These are phyloP conservation scores for Xylaria sp. DNA, from an alignment of 2,329 filamentous ascomycete genomes.

Conservation along the genomic window DNA sequence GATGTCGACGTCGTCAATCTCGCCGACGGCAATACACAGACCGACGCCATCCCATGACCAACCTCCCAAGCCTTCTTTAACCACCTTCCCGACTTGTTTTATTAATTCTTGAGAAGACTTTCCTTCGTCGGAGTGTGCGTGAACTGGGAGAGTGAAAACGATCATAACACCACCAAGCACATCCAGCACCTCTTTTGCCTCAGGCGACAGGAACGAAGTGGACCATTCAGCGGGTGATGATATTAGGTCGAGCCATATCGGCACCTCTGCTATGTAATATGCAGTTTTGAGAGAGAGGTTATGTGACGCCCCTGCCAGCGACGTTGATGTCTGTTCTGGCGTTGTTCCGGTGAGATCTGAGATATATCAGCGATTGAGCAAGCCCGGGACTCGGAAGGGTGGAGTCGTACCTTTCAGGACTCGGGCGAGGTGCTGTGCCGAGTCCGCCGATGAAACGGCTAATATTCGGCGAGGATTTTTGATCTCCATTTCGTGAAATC, in stretches of 20 bases:
- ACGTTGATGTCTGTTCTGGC: constrained; percentile 54
- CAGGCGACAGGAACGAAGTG: constrained; percentile 66
- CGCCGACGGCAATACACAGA: constrained; percentile 67
- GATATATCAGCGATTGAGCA: constrained; percentile 28
- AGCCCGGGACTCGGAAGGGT: not conserved
- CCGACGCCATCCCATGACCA: constrained; percentile 73
- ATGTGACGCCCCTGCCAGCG: constrained; percentile 70
- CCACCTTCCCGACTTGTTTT: constrained; percentile 63
- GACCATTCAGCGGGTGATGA: constrained; percentile 65
- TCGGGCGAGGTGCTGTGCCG: constrained; percentile 58
- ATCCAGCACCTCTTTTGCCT: constrained; percentile 71
- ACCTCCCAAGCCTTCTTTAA: constrained; percentile 67
- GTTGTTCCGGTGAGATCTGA: constrained; percentile 64
- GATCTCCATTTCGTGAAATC: constrained; percentile 51
- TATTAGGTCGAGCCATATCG: constrained; percentile 75
- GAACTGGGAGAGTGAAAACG: constrained; percentile 59
- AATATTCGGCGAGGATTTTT: constrained; percentile 67
- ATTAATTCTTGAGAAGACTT: constrained; percentile 57
- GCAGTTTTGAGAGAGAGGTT: constrained; percentile 64
- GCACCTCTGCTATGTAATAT: constrained; percentile 71
- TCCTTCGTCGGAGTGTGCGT: constrained; percentile 40
- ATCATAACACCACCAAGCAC: constrained; percentile 71
- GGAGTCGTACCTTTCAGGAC: constrained; percentile 63
- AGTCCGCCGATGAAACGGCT: constrained; percentile 63
- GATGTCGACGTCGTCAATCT: constrained; percentile 60